Evolutionary conservation across 139 green algal species (phyloP).

Genomic region (Haematococcus lacustris): DNA sequence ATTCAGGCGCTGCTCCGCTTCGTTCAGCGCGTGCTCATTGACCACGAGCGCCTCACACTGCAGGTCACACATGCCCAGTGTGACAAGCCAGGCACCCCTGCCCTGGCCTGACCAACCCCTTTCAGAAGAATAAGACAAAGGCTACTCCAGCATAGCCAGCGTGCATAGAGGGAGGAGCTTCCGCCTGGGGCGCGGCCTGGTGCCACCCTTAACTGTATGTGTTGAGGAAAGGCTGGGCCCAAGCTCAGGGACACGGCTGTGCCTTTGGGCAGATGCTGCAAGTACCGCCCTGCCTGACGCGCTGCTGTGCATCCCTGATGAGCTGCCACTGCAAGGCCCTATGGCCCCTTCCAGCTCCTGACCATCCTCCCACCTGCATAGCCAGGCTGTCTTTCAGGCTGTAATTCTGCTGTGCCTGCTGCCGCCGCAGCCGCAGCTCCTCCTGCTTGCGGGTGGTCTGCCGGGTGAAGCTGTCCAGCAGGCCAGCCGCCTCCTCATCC

Average conservation of each 20-base stretch:
- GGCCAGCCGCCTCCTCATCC: conserved; percentile 26
- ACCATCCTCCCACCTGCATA: conserved; percentile 15
- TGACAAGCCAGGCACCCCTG: too few relatives aligned
- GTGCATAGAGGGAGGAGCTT: not conserved
- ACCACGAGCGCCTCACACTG: not conserved
- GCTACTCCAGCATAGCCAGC: too few relatives aligned
- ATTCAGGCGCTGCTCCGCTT: not conserved
- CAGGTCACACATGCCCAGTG: too few relatives aligned
- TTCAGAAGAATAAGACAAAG: too few relatives aligned
- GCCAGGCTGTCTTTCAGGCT: conserved; percentile 14
- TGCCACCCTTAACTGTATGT: not conserved
- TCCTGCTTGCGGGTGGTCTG: conserved; percentile 25
- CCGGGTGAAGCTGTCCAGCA: conserved; percentile 19
- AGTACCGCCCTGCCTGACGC: not conserved
- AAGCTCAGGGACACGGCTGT: not conserved
- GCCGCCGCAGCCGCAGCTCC: conserved; percentile 32
- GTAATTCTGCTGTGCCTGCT: conserved; percentile 27
- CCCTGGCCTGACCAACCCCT: too few relatives aligned
- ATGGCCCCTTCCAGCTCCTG: not conserved
- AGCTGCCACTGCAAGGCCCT: not conserved
- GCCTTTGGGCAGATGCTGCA: not conserved
- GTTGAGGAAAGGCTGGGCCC: not conserved
- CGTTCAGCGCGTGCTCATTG: not conserved
- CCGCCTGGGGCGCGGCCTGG: not conserved
- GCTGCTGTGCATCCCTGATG: not conserved